These are phyloP conservation scores for Trifolium subterraneum DNA, from an alignment of 306 rosid species.

Conservation along the genomic window DNA sequence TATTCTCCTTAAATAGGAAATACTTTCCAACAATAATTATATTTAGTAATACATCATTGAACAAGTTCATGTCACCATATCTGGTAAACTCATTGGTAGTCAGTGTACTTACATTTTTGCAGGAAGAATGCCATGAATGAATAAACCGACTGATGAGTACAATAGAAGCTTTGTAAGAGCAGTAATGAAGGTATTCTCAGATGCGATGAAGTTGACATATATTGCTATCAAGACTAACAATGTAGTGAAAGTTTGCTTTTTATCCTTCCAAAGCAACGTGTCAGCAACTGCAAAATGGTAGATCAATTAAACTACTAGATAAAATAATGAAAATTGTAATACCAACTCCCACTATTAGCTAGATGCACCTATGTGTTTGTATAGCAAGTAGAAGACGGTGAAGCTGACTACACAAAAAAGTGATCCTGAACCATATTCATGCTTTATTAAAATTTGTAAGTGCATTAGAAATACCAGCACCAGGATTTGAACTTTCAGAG, in stretches of 20 bases:
- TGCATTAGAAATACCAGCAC: constrained; percentile 27
- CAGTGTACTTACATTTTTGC: constrained; percentile 67
- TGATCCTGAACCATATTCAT: too few species aligned
- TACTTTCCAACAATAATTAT: not conserved
- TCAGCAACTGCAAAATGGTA: constrained; percentile 82
- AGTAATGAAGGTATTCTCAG: constrained; percentile 69
- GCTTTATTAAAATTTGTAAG: too few species aligned
- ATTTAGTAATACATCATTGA: constrained; percentile 24
- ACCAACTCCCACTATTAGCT: constrained; percentile 20
- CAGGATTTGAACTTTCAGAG: constrained; percentile 4
- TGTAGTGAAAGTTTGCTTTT: constrained; percentile 63
- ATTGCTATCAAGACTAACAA: constrained; percentile 69
- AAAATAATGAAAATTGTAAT: constrained; percentile 29
- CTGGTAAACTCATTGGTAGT: not conserved
- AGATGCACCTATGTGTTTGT: not conserved
- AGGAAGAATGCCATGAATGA: constrained; percentile 73
- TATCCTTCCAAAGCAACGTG: constrained; percentile 93
- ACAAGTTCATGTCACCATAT: constrained; percentile 29
- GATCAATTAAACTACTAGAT: constrained; percentile 36
- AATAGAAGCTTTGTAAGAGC: constrained; percentile 76
- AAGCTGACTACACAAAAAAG: not conserved
- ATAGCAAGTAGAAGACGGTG: constrained; percentile 23
- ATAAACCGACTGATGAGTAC: constrained; percentile 53
- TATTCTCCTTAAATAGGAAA: not conserved
- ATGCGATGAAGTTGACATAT: constrained; percentile 80